Evolutionary conservation across 306 rosid species (phyloP), one percentile per base, ranked within the genome.

Genomic region (Vicia sativa): DNA sequence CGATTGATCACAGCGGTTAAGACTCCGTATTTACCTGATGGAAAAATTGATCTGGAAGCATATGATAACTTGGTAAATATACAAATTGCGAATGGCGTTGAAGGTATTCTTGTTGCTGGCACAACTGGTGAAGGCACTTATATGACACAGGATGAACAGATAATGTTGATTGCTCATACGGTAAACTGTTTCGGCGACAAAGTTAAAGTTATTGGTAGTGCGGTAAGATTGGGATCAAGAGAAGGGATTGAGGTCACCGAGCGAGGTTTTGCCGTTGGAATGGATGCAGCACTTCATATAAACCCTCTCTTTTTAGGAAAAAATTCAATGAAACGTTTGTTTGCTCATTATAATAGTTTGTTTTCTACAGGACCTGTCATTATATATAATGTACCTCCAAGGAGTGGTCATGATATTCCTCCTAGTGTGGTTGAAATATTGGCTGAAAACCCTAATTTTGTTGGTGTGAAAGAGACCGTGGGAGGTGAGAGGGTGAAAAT

Each of bases 201-300:
- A 65, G 67, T 92, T 45, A 87, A 85, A 82, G 87, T 85, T 5
- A 75, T 92, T 29, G 95, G 96, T 18, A 92, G 87, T 77, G 84
- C 90, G 0, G 96, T 95, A 78, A 91, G 96, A 89, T 73, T 85
- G 90, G 21, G 83, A n/a, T n/a, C 96, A 1, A 70, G 83, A 82
- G 95, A 92, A 80, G 96, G 95, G 26, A 80, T 87, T 62, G 93
- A 84, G 71, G 95, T 87, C 53, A 75, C 84, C 0, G 92, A 92
- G 62, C 92, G 82, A 46, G 95, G 96, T 23, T 89, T 89, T 77
- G 92, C 96, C 0, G 96, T 89, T 67, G 96, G 96, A 73, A 92
- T 89, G 97, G 85, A 92, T 60, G 96, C 90, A 13, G 92, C 97
- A 14, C 89, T 92, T 49, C 97, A 92, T 74, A 89, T 87, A 59